Base-by-base conservation (phyloP, 2,329 filamentous ascomycete species). In the Zasmidium cellare region DNA sequence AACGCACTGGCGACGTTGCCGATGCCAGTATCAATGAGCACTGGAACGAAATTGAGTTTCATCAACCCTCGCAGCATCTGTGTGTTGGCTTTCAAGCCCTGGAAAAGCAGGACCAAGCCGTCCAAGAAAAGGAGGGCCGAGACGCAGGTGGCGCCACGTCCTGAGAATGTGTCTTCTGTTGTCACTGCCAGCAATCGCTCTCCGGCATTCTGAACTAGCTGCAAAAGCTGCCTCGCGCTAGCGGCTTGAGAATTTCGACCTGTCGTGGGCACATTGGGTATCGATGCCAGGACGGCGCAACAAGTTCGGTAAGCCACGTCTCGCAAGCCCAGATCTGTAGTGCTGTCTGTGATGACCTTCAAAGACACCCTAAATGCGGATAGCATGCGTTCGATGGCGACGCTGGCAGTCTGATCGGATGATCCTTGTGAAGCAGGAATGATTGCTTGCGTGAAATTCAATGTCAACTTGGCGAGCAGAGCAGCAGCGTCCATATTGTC, bases 221-320 rank as follows among this genome's bases (percentile, higher is more conserved):
- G 83, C 44, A 86, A 80, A 9, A 72, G 62, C 51, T 72, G 69
- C 46, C 62, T 67, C 11, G 65, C 57, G 41, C 63, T 65, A 20
- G 62, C 56, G 6, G 61, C 63, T 2, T 61, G 47, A 9, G 65
- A 48, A 6, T 53, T 22, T 18, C 58, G 59, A 20, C 60, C 48
- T 25, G 56, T 59, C 24, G 24, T 25, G 11, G 51, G 41, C 19
- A 57, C 52, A 9, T 59, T 51, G 16, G 65, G 62, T 23, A 66
- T 47, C 9, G 62, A 57, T 7, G 46, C 57, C 16, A 66, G 51
- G 20, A 71, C 62, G 2, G 67, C 52, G 72, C 92, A 93, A 76
- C 90, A 92, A 67, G 96, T 96, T 68, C 89, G 89, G 74, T 97
- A 99, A 75, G 96, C 93, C 20, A 90, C 83, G 57, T 94, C 87